phyloP scores from a whole-genome alignment of 176 grass and related monocot genomes.

The Metroxylon sagu region DNA sequence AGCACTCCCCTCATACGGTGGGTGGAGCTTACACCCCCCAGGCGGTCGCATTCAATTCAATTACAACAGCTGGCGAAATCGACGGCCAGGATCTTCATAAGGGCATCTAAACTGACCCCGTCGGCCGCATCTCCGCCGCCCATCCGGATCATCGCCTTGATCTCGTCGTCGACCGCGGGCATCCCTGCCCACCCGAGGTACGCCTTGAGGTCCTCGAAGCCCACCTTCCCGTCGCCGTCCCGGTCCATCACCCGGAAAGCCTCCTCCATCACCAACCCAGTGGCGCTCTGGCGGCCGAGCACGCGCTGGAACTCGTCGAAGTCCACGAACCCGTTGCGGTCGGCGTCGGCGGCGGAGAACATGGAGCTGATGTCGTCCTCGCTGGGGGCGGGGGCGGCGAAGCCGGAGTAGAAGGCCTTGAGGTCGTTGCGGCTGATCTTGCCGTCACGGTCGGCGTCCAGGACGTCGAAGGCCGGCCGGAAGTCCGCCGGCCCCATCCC shows the following conservation, averaged over 20 bases:
- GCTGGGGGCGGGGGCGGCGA: slow-evolving; percentile 18
- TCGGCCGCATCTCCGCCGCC: slow-evolving; percentile 31
- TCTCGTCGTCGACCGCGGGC: slow-evolving; percentile 57
- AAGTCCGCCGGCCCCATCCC: slow-evolving; percentile 20
- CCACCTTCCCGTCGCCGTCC: slow-evolving; percentile 89
- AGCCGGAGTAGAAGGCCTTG: slow-evolving; percentile 65
- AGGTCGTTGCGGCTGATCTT: slow-evolving; percentile 91
- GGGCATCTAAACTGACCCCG: slow-evolving; percentile 46
- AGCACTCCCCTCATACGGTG: no score
- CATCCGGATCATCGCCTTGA: slow-evolving; percentile 54
- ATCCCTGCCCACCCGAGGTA: slow-evolving; percentile 78
- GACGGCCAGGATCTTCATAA: slow-evolving; percentile 41
- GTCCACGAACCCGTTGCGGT: slow-evolving; percentile 79
- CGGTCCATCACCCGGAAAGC: slow-evolving; percentile 84
- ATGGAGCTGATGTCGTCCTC: slow-evolving; percentile 82
- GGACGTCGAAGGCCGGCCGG: slow-evolving; percentile 73
- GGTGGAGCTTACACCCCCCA: no score
- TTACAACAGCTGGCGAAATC: slow-evolving; percentile 14
- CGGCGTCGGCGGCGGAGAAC: slow-evolving; percentile 81
- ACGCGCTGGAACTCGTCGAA: slow-evolving; percentile 89
- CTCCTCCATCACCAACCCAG: slow-evolving; percentile 44
- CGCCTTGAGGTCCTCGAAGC: slow-evolving; percentile 80
- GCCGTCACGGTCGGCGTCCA: slow-evolving; percentile 88
- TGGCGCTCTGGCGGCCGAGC: slow-evolving; percentile 20
- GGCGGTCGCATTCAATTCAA: neutral